Conservation (phyloP, 2,329 filamentous ascomycete species). For the Trichophyton verrucosum region DNA sequence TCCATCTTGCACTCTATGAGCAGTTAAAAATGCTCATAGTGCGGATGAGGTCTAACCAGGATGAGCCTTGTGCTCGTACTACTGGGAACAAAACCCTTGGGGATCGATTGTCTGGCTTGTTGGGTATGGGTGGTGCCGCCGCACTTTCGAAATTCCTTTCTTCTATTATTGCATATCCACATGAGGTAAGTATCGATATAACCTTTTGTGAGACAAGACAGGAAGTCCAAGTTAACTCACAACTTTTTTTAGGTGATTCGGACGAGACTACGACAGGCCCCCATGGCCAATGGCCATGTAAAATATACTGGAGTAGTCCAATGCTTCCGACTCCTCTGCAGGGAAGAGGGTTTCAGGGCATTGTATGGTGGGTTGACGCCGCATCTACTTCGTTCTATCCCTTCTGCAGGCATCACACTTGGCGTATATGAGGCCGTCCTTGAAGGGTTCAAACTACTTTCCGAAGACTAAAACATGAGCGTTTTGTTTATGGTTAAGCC, state of each 20-base stretch:
- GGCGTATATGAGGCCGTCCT: slow-evolving; percentile 3
- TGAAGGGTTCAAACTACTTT: neutral
- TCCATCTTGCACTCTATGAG: slow-evolving; percentile 92
- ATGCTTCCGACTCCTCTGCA: slow-evolving; percentile 77
- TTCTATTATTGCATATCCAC: slow-evolving; percentile 74
- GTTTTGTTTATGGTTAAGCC: neutral
- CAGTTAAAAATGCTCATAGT: slow-evolving; percentile 67
- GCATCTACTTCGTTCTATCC: slow-evolving; percentile 80
- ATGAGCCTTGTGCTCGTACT: slow-evolving; percentile 26
- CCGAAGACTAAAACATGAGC: neutral
- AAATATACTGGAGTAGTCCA: slow-evolving; percentile 83
- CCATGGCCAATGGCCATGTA: slow-evolving; percentile 59
- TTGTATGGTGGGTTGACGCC: slow-evolving; percentile 85
- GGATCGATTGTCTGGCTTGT: neutral
- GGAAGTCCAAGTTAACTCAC: slow-evolving; percentile 18
- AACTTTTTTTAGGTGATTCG: slow-evolving; percentile 35
- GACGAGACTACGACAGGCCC: slow-evolving; percentile 76
- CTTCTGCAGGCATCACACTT: slow-evolving; percentile 68
- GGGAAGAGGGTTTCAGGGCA: slow-evolving; percentile 73
- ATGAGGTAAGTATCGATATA: slow-evolving; percentile 50
- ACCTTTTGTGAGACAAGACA: neutral
- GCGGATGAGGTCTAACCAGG: slow-evolving; percentile 50
- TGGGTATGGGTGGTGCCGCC: slow-evolving; percentile 48
- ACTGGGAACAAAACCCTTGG: neutral
- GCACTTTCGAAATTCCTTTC: slow-evolving; percentile 68